Evolutionary conservation across 345 rosid species (phyloP).

Genomic region (Camelina sativa): DNA sequence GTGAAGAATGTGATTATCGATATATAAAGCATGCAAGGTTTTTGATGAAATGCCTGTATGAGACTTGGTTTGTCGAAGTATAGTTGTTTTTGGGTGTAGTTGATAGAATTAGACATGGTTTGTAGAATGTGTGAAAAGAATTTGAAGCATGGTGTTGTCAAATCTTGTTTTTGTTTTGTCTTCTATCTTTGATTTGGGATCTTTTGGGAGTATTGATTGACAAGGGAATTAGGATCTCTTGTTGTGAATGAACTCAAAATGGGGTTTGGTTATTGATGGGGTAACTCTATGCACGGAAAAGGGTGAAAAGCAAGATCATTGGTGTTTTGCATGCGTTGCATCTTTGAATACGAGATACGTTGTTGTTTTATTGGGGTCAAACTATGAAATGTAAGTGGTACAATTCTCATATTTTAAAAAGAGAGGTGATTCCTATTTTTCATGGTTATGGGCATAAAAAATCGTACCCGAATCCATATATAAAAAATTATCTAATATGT

Average conservation of each 20-base stretch:
- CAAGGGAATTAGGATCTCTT: neutral
- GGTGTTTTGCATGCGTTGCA: neutral
- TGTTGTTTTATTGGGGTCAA: too few species aligned
- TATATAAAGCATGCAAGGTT: constrained; percentile 62
- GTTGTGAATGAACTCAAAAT: neutral
- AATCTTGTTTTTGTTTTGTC: constrained; percentile 49
- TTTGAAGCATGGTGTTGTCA: constrained; percentile 58
- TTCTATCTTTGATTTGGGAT: too few species aligned
- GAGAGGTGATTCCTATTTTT: neutral
- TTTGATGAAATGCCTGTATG: constrained; percentile 45
- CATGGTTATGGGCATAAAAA: neutral
- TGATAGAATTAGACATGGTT: constrained; percentile 54
- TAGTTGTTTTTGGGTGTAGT: constrained; percentile 64
- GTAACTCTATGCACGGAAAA: neutral
- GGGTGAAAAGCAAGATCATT: neutral
- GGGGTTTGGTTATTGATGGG: neutral
- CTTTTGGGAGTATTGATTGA: neutral
- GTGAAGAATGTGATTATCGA: constrained; percentile 54
- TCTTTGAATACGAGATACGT: neutral
- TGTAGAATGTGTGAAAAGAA: constrained; percentile 29
- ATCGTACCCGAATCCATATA: too few species aligned
- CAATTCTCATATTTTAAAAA: too few species aligned
- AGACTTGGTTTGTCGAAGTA: constrained; percentile 69
- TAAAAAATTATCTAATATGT: too few species aligned
- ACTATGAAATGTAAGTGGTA: too few species aligned